These are phyloP conservation scores for Stereocaulon alpinum DNA, from an alignment of 495 filamentous ascomycete genomes.

Conservation along the genomic window DNA sequence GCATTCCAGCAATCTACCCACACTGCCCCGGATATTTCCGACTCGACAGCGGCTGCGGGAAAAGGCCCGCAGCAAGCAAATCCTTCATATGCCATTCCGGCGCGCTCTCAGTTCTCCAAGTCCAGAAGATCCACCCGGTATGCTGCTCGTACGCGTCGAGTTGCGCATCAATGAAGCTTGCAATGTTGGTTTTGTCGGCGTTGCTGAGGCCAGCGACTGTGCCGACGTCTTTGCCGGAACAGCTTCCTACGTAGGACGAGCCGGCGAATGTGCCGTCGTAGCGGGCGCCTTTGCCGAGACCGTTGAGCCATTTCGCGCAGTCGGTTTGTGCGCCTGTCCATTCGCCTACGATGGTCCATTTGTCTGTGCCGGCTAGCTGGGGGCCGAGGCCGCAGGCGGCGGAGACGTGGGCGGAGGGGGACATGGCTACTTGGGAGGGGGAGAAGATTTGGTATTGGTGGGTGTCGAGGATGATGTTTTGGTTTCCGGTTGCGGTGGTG, in stretches of 20 bases:
- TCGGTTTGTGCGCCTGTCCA: constrained; percentile 51
- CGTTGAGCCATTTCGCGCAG: constrained; percentile 49
- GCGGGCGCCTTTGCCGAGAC: constrained; percentile 46
- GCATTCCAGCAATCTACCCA: not conserved
- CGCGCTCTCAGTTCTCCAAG: constrained; percentile 75
- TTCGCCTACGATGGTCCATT: constrained; percentile 63
- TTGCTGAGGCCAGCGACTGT: constrained; percentile 40
- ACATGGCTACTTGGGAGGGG: constrained; percentile 41
- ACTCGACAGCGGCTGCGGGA: constrained; percentile 48
- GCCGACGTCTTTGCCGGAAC: constrained; percentile 47
- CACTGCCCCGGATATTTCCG: constrained; percentile 42
- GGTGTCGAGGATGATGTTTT: constrained; percentile 57
- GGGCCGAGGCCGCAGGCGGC: constrained; percentile 40
- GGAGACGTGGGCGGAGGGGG: constrained; percentile 38
- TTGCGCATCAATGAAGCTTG: constrained; percentile 59
- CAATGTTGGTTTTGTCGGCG: constrained; percentile 46
- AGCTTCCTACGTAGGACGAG: constrained; percentile 42
- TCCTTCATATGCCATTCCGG: constrained; percentile 82
- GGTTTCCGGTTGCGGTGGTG: constrained; percentile 39
- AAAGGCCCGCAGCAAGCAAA: constrained; percentile 47
- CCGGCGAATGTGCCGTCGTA: constrained; percentile 42
- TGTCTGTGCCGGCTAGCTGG: constrained; percentile 47
- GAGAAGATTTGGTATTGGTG: constrained; percentile 65
- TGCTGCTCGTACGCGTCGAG: constrained; percentile 62
- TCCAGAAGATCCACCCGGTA: constrained; percentile 72